Base-by-base conservation (phyloP, 768 basidiomycete genomes). In the Dioszegia aurantiaca region DNA sequence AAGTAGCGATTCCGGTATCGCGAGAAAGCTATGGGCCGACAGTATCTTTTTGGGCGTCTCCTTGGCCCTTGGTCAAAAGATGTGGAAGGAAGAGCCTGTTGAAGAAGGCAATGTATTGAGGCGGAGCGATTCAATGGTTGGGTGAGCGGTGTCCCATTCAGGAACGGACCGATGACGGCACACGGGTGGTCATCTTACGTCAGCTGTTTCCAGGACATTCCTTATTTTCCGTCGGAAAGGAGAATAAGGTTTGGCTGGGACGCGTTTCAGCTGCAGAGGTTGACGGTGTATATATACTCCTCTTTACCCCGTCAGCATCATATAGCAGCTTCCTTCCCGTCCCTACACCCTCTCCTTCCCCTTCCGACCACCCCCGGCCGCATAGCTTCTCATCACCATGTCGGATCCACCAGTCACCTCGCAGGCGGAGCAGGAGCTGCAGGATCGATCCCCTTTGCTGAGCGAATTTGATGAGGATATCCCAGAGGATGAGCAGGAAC, bases 401-500 rank as follows among this genome's bases (percentile, higher is more conserved):
- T 44, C 54, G 9, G 54, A 43, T 28, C 54, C 54, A 14, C 54
- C 54, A 11, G 19, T 9, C 24, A 24, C 40, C n/a, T 9, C 39
- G 4, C 45, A 47, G 45, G 4, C n/a, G 48, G 33, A 33, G 12
- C 3, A 33, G n/a, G 12, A 11, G 43, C 11, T 14, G 23, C 11
- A 39, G 33, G 43, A 21, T 33, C 55, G 30, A 14, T 37, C 28
- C 24, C 33, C 36, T 16, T 11, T 8, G 21, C 37, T 24, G 37
- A 16, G 16, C 8, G 33, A 12, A 41, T 24, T 23, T 6, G 10
- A 23, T 41, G 54, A 52, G 10, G 4, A 24, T 21, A 30, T 36
- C 14, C 30, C 26, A 3, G 28, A 41, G 19, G 54, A 58, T 21
- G 43, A 53, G 11, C 37, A 62, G 28, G 53, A 59, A 40, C 60